Conservation (phyloP, 352 stramenopile species). For the Phytophthora multivora region DNA sequence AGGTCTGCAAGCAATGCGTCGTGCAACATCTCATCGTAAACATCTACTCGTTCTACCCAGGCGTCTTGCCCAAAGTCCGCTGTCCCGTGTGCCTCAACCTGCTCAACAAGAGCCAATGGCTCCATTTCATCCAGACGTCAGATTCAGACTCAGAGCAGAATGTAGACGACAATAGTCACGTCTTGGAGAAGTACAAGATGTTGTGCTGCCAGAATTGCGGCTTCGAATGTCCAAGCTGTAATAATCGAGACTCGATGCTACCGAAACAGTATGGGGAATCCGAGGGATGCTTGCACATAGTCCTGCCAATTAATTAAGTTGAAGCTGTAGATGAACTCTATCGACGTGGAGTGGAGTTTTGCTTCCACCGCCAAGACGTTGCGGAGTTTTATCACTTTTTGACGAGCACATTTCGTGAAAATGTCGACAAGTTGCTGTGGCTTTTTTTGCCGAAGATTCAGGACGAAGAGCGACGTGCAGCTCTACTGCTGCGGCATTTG, state of each 20-base stretch:
- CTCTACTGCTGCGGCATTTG: conserved; percentile 54
- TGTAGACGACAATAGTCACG: conserved; percentile 43
- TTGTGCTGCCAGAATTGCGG: conserved; percentile 63
- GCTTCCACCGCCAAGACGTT: conserved; percentile 41
- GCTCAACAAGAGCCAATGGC: conserved; percentile 61
- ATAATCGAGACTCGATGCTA: conserved; percentile 60
- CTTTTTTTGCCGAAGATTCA: conserved; percentile 41
- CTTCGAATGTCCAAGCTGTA: conserved; percentile 64
- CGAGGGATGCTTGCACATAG: neutral
- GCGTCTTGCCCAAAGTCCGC: conserved; percentile 68
- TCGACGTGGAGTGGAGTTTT: conserved; percentile 35
- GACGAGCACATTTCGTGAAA: conserved; percentile 21
- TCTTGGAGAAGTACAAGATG: conserved; percentile 63
- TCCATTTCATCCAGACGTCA: conserved; percentile 28
- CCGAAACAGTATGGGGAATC: conserved; percentile 17
- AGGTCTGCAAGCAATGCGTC: conserved; percentile 50
- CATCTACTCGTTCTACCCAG: conserved; percentile 66
- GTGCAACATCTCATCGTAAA: conserved; percentile 54
- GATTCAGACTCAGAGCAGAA: neutral
- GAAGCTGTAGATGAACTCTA: conserved; percentile 27
- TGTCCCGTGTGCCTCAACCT: conserved; percentile 63
- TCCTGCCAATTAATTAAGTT: conserved; percentile 26
- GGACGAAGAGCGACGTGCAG: conserved; percentile 62
- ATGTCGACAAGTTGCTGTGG: conserved; percentile 32
- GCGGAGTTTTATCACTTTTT: conserved; percentile 45